Evolutionary conservation across 495 filamentous ascomycete genomes (phyloP).

Genomic region (Venustampulla echinocandica): DNA sequence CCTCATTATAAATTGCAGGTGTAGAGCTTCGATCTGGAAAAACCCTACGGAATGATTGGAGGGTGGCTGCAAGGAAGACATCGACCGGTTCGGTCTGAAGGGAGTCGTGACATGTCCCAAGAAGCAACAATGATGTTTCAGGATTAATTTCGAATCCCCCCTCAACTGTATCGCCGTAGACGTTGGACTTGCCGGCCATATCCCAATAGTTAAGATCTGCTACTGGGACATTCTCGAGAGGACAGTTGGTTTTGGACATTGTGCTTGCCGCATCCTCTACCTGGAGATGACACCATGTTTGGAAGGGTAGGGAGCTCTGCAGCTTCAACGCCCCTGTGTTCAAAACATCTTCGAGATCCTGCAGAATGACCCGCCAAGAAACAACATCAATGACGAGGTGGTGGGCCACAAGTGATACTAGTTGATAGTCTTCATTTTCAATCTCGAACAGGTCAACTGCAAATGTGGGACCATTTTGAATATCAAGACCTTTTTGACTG

Average conservation of each 20-base stretch:
- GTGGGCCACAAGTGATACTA: conserved; percentile 58
- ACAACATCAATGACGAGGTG: conserved; percentile 62
- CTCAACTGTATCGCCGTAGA: conserved; percentile 43
- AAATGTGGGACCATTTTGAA: conserved; percentile 36
- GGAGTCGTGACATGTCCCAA: conserved; percentile 38
- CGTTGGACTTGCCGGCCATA: conserved; percentile 31
- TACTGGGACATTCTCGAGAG: conserved; percentile 1
- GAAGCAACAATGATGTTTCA: conserved; percentile 32
- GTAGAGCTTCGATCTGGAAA: conserved; percentile 14
- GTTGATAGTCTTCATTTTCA: conserved; percentile 30
- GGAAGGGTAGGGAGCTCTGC: conserved; percentile 3
- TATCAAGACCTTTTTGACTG: conserved; percentile 26
- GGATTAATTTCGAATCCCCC: conserved; percentile 39
- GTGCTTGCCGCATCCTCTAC: not conserved
- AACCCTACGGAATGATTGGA: conserved; percentile 40
- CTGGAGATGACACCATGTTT: conserved; percentile 1
- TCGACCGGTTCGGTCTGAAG: conserved; percentile 45
- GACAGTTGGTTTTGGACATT: not conserved
- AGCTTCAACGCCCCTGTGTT: not conserved
- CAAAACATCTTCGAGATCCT: conserved; percentile 57
- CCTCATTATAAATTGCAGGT: conserved; percentile 39
- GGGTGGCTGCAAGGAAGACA: conserved; percentile 41
- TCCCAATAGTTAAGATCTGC: conserved; percentile 39
- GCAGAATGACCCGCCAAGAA: conserved; percentile 59
- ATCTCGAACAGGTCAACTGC: conserved; percentile 42